Evolutionary conservation across 441 rosid species (phyloP).

Genomic region (Pelargonium citronellum): DNA sequence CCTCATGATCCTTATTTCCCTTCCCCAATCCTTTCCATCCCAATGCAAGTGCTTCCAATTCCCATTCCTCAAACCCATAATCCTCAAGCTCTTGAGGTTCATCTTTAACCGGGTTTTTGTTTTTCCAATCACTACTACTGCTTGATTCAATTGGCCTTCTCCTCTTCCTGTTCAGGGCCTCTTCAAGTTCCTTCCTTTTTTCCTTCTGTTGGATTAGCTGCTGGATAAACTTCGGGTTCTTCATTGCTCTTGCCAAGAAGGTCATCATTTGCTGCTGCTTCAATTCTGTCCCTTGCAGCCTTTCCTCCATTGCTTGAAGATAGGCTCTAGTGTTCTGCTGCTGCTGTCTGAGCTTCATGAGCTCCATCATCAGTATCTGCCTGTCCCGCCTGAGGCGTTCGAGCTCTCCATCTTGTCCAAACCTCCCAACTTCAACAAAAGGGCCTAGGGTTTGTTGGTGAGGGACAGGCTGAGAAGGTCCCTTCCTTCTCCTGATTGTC

Average conservation of each 20-base stretch:
- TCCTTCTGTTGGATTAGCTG: conserved; percentile 53
- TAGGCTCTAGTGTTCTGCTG: conserved; percentile 54
- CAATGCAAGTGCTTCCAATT: conserved; percentile 72
- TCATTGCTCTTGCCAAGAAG: conserved; percentile 64
- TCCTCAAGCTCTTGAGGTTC: conserved; percentile 44
- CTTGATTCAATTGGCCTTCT: conserved; percentile 39
- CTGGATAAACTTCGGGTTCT: conserved; percentile 51
- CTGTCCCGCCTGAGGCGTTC: conserved; percentile 56
- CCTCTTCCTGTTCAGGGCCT: conserved; percentile 49
- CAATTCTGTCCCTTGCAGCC: conserved; percentile 54
- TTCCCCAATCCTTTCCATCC: conserved; percentile 68
- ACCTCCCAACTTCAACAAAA: conserved; percentile 57
- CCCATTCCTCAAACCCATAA: conserved; percentile 39
- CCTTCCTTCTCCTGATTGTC: conserved; percentile 56
- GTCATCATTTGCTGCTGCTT: conserved; percentile 88
- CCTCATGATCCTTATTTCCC: conserved; percentile 32
- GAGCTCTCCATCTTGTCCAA: conserved; percentile 53
- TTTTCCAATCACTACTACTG: conserved; percentile 3
- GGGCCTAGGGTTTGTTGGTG: conserved; percentile 41
- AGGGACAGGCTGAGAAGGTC: conserved; percentile 32
- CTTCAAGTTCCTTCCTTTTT: conserved; percentile 49
- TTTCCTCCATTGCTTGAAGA: conserved; percentile 61
- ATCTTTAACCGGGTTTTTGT: conserved; percentile 28
- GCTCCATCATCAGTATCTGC: conserved; percentile 51
- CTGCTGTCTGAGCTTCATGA: conserved; percentile 65